Evolutionary conservation across 2,329 filamentous ascomycete species (phyloP).

Genomic region (Nemania sp.): DNA sequence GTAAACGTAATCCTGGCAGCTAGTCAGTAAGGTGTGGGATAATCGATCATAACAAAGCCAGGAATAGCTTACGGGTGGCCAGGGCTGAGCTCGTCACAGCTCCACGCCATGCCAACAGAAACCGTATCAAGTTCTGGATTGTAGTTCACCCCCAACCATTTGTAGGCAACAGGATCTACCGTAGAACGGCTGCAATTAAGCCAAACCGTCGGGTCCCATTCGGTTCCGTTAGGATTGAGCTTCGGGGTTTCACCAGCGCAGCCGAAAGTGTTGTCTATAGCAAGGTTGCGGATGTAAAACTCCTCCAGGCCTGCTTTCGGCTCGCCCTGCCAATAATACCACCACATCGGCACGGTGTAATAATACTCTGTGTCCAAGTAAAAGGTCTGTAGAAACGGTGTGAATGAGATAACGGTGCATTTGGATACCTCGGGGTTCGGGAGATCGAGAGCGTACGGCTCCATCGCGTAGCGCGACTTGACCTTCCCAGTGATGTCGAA

Average conservation of each 20-base stretch:
- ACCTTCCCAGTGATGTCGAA: neutral
- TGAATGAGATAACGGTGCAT: constrained; percentile 8
- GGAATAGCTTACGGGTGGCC: neutral
- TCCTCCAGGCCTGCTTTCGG: constrained; percentile 1
- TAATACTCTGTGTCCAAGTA: neutral
- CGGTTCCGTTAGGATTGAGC: neutral
- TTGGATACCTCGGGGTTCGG: constrained; percentile 7
- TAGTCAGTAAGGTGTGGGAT: neutral
- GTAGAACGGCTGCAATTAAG: neutral
- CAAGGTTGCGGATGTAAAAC: neutral
- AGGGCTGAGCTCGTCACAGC: constrained; percentile 3
- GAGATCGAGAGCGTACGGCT: constrained; percentile 11
- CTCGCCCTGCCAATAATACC: constrained; percentile 10
- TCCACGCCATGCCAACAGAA: constrained; percentile 4
- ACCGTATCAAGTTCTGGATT: neutral
- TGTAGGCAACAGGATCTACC: neutral
- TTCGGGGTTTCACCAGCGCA: constrained; percentile 1
- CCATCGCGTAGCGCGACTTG: constrained; percentile 6
- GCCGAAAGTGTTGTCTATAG: neutral
- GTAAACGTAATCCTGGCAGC: constrained; percentile 1
- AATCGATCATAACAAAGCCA: neutral
- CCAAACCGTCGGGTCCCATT: constrained; percentile 5
- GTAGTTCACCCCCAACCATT: neutral
- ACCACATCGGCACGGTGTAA: constrained; percentile 3
- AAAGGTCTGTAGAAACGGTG: constrained; percentile 4